Evolutionary conservation across 495 filamentous ascomycete genomes (phyloP).

Genomic region (Aspergillus egyptiacus): DNA sequence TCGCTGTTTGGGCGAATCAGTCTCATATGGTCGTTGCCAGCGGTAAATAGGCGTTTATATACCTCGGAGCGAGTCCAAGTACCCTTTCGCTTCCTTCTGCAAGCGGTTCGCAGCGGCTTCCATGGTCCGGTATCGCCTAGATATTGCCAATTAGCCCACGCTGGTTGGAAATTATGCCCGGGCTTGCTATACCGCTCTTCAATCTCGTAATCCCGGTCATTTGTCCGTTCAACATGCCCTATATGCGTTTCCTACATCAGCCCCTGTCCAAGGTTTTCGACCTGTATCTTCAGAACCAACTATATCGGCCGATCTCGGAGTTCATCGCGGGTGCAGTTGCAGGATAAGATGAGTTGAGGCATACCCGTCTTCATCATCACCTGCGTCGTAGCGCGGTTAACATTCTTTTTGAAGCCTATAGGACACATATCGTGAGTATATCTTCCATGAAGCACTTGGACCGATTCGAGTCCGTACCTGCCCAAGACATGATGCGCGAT

Average conservation of each 20-base stretch:
- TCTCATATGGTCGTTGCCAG: not conserved
- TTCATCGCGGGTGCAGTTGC: constrained; percentile 3
- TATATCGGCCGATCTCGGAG: constrained; percentile 1
- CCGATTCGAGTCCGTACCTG: constrained; percentile 39
- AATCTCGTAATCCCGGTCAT: constrained; percentile 96
- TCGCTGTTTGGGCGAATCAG: constrained; percentile 51
- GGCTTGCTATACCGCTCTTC: constrained; percentile 68
- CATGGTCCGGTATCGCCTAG: constrained; percentile 89
- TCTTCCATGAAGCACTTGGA: not conserved
- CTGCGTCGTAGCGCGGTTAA: constrained; percentile 97
- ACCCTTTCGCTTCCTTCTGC: constrained; percentile 97
- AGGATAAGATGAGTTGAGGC: constrained; percentile 19
- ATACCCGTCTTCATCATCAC: constrained; percentile 99
- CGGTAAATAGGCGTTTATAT: constrained; percentile 2
- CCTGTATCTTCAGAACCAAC: not conserved
- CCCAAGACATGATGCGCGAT: constrained; percentile 55
- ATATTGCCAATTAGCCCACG: constrained; percentile 13
- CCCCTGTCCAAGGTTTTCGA: constrained; percentile 11
- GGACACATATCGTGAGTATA: constrained; percentile 5
- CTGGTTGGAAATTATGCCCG: not conserved
- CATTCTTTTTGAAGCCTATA: constrained; percentile 96
- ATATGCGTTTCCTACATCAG: constrained; percentile 13
- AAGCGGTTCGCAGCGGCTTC: constrained; percentile 84
- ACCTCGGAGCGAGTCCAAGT: constrained; percentile 91
- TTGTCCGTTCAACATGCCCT: constrained; percentile 97